These are phyloP conservation scores for Aspergillus avenaceus DNA, from an alignment of 495 filamentous ascomycete species.

Conservation along the genomic window DNA sequence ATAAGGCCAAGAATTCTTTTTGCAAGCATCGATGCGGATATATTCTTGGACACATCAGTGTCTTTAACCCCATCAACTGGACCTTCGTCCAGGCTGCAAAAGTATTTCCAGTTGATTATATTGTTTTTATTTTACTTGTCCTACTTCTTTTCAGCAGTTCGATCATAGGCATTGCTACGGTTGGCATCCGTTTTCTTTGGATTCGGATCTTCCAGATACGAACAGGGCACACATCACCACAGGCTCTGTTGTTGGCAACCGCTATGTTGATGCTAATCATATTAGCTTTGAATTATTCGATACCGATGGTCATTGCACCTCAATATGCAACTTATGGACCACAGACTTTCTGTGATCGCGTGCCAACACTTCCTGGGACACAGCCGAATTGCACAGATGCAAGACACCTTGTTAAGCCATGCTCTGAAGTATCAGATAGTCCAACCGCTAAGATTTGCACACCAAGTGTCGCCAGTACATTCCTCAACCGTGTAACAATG, in stretches of 20 bases:
- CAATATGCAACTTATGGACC: slow-evolving; percentile 94
- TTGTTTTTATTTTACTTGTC: slow-evolving; percentile 76
- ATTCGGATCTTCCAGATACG: slow-evolving; percentile 84
- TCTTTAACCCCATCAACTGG: slow-evolving; percentile 95
- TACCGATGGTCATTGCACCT: slow-evolving; percentile 87
- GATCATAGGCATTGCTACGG: slow-evolving; percentile 74
- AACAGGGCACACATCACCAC: slow-evolving; percentile 82
- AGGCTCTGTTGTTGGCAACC: slow-evolving; percentile 87
- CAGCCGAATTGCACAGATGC: slow-evolving; percentile 79
- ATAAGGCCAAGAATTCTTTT: slow-evolving; percentile 91
- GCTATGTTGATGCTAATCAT: slow-evolving; percentile 86
- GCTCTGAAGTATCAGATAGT: slow-evolving; percentile 65
- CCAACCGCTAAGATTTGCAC: slow-evolving; percentile 76
- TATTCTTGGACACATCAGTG: slow-evolving; percentile 82
- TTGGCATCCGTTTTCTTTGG: slow-evolving; percentile 97
- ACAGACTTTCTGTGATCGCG: slow-evolving; percentile 83
- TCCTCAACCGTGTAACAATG: slow-evolving; percentile 88
- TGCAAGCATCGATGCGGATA: slow-evolving; percentile 92
- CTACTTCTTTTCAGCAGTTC: slow-evolving; percentile 83
- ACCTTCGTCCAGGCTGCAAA: slow-evolving; percentile 76
- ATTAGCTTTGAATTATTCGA: slow-evolving; percentile 83
- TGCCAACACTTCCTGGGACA: slow-evolving; percentile 47
- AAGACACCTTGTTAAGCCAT: slow-evolving; percentile 67
- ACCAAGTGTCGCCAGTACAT: slow-evolving; percentile 82
- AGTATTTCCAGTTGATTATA: slow-evolving; percentile 89